Base-by-base conservation (phyloP, 495 filamentous ascomycete species). In the Xylaria castorea region DNA sequence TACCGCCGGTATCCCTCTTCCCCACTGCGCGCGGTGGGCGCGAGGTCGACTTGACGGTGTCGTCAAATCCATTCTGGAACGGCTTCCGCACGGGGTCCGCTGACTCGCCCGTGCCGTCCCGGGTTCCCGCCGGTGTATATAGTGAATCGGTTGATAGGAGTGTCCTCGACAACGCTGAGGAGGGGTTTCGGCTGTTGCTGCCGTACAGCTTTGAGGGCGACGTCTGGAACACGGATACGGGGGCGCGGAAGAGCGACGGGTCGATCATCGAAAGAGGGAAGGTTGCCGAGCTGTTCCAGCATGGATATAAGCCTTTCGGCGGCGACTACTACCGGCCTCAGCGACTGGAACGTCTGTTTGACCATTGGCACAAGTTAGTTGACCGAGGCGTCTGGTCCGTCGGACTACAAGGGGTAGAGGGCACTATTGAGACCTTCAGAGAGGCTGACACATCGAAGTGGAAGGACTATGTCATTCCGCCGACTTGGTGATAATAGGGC, bases 141-240 rank as follows among this genome's bases (percentile, higher is more conserved):
- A 25, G n/a, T 2, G 61, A 64, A 22, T 64, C 61, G 5, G 38
- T 44, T 18, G 61, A 64, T 20, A 42, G 61, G 11, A 8, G 3
- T 30, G 11, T 1, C 22, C 5, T 14, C 22, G 36, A 46, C 20
- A 30, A 14, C 9, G n/a, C 61, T 3, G 61, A 64, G 38, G 61
- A 64, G 14, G 61, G 61, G 9, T 64, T 64, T n/a, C 38, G 61
- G 25, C 61, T 64, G n/a, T 44, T 64, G 36, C 61, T 64, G 8
- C 61, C 61, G 5, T 64, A 25, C 22, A 2, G 38, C 3, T 44
- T 44, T 20, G 2, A 9, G 12, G 36, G n/a, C 38, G 34, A 40
- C 6, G 11, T 3, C 7, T 44, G 12, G 36, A 22, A 30, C n/a
- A 3, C 0, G 25, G 58, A 62, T 62, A 9, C 1, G 7, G 58